These are phyloP conservation scores for Daldinia vernicosa DNA, from an alignment of 495 filamentous ascomycete genomes.

Conservation along the genomic window DNA sequence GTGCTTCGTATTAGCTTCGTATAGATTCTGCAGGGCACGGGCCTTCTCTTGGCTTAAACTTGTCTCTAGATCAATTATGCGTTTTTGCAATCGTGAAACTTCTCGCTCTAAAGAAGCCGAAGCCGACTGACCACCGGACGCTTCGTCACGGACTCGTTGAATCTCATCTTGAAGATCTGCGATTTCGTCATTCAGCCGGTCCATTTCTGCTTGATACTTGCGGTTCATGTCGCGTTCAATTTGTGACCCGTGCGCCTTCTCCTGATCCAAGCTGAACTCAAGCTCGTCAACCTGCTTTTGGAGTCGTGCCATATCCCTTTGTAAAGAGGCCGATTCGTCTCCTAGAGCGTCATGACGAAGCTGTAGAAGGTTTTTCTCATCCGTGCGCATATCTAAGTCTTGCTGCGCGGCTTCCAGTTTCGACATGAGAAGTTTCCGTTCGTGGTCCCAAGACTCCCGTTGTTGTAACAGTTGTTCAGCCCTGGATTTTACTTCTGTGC, in stretches of 20 bases:
- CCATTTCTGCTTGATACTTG: slow-evolving; percentile 58
- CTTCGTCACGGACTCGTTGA: slow-evolving; percentile 51
- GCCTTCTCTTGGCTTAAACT: slow-evolving; percentile 51
- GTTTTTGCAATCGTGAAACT: slow-evolving; percentile 33
- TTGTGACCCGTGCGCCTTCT: slow-evolving; percentile 65
- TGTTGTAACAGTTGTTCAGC: slow-evolving; percentile 54
- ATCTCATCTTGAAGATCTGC: slow-evolving; percentile 52
- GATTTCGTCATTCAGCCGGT: slow-evolving; percentile 44
- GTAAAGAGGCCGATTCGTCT: slow-evolving; percentile 68
- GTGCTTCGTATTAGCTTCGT: slow-evolving; percentile 37
- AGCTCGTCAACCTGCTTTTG: slow-evolving; percentile 65
- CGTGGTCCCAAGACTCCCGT: slow-evolving; percentile 50
- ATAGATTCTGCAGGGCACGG: slow-evolving; percentile 28
- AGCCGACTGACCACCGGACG: slow-evolving; percentile 50
- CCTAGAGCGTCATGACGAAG: slow-evolving; percentile 72
- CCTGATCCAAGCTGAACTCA: slow-evolving; percentile 64
- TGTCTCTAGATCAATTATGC: slow-evolving; percentile 36
- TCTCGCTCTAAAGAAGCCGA: slow-evolving; percentile 40
- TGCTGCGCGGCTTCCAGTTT: slow-evolving; percentile 62
- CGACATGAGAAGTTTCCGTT: slow-evolving; percentile 54
- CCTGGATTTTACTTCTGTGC: slow-evolving; percentile 48
- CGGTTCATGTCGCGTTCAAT: slow-evolving; percentile 64
- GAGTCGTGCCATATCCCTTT: slow-evolving; percentile 64
- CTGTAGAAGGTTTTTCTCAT: slow-evolving; percentile 74
- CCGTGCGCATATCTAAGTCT: slow-evolving; percentile 63